Base-by-base conservation (phyloP, 495 filamentous ascomycete species). In the Aspergillus wentii region DNA sequence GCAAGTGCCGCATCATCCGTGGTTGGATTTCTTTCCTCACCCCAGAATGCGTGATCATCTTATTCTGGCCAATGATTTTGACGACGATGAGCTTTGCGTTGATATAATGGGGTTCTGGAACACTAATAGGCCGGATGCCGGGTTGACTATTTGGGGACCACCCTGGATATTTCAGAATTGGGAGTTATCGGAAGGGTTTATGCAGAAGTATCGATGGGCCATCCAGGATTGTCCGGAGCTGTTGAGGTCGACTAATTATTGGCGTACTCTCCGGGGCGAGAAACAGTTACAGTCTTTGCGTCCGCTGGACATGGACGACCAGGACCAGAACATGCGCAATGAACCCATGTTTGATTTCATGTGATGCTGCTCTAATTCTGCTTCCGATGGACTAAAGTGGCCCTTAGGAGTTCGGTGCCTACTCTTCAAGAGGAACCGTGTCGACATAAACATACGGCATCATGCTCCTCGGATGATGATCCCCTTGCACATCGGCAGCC, bases 11-110 rank as follows among this genome's bases (percentile, higher is more conserved):
- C 69, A 73, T 35, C 58, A 65, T 31, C 56, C 60, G 5, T 49
- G 46, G 46, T 17, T 49, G 20, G 46, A 49, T 16, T 41, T 44
- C 31, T 49, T 49, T 20, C 69, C 68, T 0, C 62, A 62, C 35
- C 53, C 53, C 13, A 29, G 34, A 9, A 48, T 71, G 35, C 56
- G 69, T 0, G 59, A 70, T 38, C 51, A 50, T 9, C 31, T 66
- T 13, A 62, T 71, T 28, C 23, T 48, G 8, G 44, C 49, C 8
- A 51, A 51, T 9, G 13, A 17, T 3, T 46, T 61, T 7, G 63
- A 64, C 14, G 51, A 61, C 9, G 52, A 56, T 11, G 60, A 65
- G 10, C 41, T 69, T 28, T 64, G 57, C 18, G 30, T 35, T 27
- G 66, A 68, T 48, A 35, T 63, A 5, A 49, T 57, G 55, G 57